Conservation (phyloP, 352 stramenopile species). For the Pythium aristosporum region DNA sequence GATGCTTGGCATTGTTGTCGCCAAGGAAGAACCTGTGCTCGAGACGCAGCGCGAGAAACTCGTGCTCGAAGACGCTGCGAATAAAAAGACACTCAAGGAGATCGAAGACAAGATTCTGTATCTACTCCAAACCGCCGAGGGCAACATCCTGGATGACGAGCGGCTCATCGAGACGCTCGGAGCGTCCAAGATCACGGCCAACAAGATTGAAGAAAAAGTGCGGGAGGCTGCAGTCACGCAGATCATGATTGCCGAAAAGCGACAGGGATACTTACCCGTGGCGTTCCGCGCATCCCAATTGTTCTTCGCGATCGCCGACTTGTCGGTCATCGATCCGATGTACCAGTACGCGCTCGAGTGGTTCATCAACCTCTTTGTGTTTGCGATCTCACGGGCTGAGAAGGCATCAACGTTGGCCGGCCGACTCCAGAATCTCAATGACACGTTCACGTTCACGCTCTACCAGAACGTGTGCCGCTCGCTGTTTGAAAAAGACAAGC, state of each 20-base stretch:
- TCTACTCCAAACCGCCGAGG: slow-evolving; percentile 89
- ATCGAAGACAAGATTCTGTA: slow-evolving; percentile 97
- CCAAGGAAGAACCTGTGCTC: slow-evolving; percentile 91
- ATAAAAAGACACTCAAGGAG: slow-evolving; percentile 94
- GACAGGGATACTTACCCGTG: slow-evolving; percentile 90
- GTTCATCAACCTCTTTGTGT: slow-evolving; percentile 95
- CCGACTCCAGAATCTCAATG: slow-evolving; percentile 88
- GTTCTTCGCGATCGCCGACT: slow-evolving; percentile 94
- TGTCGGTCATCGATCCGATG: slow-evolving; percentile 94
- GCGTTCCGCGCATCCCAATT: slow-evolving; percentile 90
- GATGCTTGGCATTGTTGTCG: slow-evolving; percentile 95
- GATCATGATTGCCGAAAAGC: slow-evolving; percentile 91
- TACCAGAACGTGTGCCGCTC: slow-evolving; percentile 96
- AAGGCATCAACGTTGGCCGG: slow-evolving; percentile 73
- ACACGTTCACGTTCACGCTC: slow-evolving; percentile 94
- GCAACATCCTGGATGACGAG: slow-evolving; percentile 96
- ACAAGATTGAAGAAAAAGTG: slow-evolving; percentile 94
- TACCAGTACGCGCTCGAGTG: slow-evolving; percentile 96
- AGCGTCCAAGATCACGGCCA: slow-evolving; percentile 92
- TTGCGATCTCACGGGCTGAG: slow-evolving; percentile 86
- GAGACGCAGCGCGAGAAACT: slow-evolving; percentile 92
- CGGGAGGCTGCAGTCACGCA: slow-evolving; percentile 91
- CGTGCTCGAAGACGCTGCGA: slow-evolving; percentile 93
- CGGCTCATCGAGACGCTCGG: slow-evolving; percentile 93
- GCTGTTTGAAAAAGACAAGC: slow-evolving; percentile 96